These are phyloP conservation scores for Schrenkiella parvula DNA, from an alignment of 345 rosid genomes.

Conservation along the genomic window DNA sequence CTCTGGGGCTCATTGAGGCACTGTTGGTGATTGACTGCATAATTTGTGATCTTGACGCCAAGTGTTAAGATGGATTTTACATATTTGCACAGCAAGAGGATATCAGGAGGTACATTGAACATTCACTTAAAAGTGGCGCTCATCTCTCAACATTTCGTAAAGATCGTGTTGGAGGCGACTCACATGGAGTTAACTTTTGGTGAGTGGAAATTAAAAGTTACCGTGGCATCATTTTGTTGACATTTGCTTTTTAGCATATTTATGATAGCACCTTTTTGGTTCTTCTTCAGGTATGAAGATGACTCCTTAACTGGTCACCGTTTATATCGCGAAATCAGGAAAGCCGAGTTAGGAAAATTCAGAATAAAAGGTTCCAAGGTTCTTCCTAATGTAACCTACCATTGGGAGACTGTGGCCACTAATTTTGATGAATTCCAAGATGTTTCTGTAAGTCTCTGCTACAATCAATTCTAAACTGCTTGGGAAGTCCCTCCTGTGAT, in stretches of 20 bases:
- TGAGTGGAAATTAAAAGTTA: conserved; percentile 26
- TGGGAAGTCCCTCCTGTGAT: background rate
- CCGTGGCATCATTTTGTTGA: background rate
- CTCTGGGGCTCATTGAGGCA: background rate
- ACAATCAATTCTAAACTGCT: background rate
- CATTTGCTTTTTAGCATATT: background rate
- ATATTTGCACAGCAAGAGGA: conserved; percentile 81
- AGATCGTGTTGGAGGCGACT: conserved; percentile 89
- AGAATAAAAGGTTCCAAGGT: conserved; percentile 70
- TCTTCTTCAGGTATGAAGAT: conserved; percentile 76
- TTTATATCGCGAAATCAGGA: conserved; percentile 82
- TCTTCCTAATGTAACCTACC: conserved; percentile 53
- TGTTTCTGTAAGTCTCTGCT: conserved; percentile 46
- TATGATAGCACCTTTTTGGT: conserved; percentile 14
- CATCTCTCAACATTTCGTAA: conserved; percentile 75
- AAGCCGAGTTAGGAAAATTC: conserved; percentile 62
- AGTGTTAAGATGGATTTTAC: background rate
- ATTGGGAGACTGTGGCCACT: conserved; percentile 94
- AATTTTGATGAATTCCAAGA: conserved; percentile 85
- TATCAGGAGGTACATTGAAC: conserved; percentile 75
- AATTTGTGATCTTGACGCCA: background rate
- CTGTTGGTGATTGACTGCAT: background rate
- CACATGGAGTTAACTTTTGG: conserved; percentile 84
- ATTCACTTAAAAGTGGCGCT: conserved; percentile 69
- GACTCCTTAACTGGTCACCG: conserved; percentile 83